Base-by-base conservation (phyloP, 306 rosid species). In the Lithocarpus polystachyus region DNA sequence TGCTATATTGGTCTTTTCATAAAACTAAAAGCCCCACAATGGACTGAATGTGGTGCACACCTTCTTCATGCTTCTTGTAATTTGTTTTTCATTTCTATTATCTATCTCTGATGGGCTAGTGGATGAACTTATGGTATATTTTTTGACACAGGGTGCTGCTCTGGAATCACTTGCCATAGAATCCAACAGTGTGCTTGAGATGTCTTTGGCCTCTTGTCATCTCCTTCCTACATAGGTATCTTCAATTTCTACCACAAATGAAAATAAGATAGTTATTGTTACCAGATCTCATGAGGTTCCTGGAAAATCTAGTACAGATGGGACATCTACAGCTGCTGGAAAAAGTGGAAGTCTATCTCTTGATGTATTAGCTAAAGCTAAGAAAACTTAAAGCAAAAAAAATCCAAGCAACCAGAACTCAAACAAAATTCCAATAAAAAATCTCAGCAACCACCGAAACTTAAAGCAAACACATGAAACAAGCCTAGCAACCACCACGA, bases 261-360 rank as follows among this genome's bases (percentile, higher is more conserved):
- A 94, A 91, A 94, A 94, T 94, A 94, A 92, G 97, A 97, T 94
- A 79, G 95, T 94, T 92, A 91, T 91, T 92, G 91, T 88, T 92
- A 88, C 84, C 98, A 85, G 98, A 89, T 94, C 94, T 94, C 98
- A 94, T 94, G 97, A 94, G 98, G 98, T 89, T 94, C 90, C 89
- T 92, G 98, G 98, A 94, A 94, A 94, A 88, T 94, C 97, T 94
- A 94, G 98, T 94, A 94, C 98, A 94, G 98, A 94, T 92, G 98
- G 98, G 88, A 81, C 97, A 73, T 94, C 97, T 73, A 82, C 98
- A 91, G 84, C 89, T 81, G 97, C 97, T 89, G 98, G 97, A 85
- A 94, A 83, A 87, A 81, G 84, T 86, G 97, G 92, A 73, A 92
- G 87, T 89, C 85, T 89, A 56, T 87, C 95, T 85, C 82, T 87